Conservation (phyloP, 179 eudicot species). For the Camellia oleifera region DNA sequence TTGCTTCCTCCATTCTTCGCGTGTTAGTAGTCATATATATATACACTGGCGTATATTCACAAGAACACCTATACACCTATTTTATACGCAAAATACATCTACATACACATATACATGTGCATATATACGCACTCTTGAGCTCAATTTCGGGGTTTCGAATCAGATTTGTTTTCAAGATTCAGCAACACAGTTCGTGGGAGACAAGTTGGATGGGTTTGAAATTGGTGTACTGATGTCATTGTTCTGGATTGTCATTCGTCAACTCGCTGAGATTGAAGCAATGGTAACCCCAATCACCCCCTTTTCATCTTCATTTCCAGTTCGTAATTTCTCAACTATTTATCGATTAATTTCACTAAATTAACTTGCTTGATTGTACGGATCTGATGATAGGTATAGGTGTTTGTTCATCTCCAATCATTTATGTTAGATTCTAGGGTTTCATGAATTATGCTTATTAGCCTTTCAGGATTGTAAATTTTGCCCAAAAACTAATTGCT, state of each 20-base stretch:
- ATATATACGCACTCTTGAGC: too few relatives aligned
- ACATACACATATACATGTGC: too few relatives aligned
- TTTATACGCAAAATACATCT: too few relatives aligned
- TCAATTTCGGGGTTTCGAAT: background rate
- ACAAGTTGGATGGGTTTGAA: slow-evolving; percentile 45
- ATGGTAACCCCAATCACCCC: slow-evolving; percentile 21
- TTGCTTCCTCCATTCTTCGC: too few relatives aligned
- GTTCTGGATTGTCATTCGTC: slow-evolving; percentile 48
- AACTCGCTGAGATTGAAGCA: slow-evolving; percentile 47
- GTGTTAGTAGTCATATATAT: too few relatives aligned
- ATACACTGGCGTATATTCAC: too few relatives aligned
- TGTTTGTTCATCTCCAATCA: background rate
- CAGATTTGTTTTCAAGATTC: background rate
- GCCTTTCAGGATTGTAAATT: too few relatives aligned
- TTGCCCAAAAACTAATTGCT: too few relatives aligned
- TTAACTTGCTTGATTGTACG: background rate
- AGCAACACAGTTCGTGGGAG: background rate
- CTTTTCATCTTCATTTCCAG: background rate
- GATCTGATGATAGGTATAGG: background rate
- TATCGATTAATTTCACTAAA: background rate
- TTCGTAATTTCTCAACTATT: background rate
- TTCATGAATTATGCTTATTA: background rate
- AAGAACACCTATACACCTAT: too few relatives aligned
- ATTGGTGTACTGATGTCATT: slow-evolving; percentile 46
- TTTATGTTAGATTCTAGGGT: background rate